These are phyloP conservation scores for Diaporthe humulicola DNA, from an alignment of 2,329 filamentous ascomycete species.

Conservation along the genomic window DNA sequence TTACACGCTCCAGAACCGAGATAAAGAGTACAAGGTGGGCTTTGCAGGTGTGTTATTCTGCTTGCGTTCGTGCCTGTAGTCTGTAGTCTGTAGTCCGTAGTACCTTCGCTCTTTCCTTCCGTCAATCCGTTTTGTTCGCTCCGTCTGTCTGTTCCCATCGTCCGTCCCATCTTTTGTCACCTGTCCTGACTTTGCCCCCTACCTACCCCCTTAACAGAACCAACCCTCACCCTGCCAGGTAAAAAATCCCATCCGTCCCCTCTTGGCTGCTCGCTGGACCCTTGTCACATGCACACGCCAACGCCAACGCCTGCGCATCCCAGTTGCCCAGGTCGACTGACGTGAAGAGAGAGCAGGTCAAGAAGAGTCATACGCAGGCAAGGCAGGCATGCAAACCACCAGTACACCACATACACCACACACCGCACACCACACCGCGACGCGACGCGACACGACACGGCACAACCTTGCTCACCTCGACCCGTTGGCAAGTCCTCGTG, in stretches of 20 bases:
- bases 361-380: background rate
- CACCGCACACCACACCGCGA: background rate
- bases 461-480: background rate
- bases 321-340: conserved; percentile 8
- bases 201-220: background rate
- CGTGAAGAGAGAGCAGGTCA: background rate
- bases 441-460: background rate
- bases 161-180: conserved; percentile 4
- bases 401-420: background rate
- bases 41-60: background rate
- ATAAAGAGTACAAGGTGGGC: background rate
- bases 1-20: background rate
- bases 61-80: conserved; percentile 1
- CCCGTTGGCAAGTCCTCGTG: background rate
- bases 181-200: background rate
- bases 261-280: conserved; percentile 12
- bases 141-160: background rate
- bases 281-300: conserved; percentile 22
- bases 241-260: background rate
- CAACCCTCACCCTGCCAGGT: background rate
- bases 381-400: background rate
- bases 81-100: background rate
- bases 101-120: background rate
- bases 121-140: background rate
- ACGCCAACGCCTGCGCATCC: background rate